Evolutionary conservation across 225 moss, liverwort and hornwort genomes (phyloP), one percentile per base, ranked within the genome.

Genomic region (Neckera pumila): DNA sequence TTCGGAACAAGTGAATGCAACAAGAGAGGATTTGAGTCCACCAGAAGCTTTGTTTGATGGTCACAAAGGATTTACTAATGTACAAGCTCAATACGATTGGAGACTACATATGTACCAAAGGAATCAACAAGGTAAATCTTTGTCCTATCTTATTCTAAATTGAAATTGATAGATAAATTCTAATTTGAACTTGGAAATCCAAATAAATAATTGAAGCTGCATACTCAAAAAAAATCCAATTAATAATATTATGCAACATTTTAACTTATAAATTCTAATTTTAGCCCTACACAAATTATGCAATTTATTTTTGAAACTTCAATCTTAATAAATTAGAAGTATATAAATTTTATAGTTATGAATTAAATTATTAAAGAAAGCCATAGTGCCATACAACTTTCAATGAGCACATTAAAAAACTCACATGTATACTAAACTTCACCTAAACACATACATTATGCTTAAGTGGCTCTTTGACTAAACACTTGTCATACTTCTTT

Each of bases 81-180:
- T 56, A 51, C 92, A 92, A 66, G 62, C 73, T 75, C 78, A 88
- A 73, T 73, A 64, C 61, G 84, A 85, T 81, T 86, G 87, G 89
- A 90, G 84, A 57, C 42, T 90, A 71, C 84, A 87, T 16, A 80
- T 86, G 81, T 71, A 83, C 11, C 83, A 82, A 71, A 87, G 28
- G 6, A 87, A 62, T 42, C 87, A 89, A 87, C 89, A 91, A 90
- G 90, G 94, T 94, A 43, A 84, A 25, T 40, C 59, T 59, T 28
- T 69, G 18, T 34, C 13, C 42, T 40, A 57, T 43, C 2, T 49
- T 47, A 23, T 22, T 57, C 3, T 12, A 38, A 47, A 21, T 45
- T 33, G 0, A 56, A 65, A 54, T 34, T 64, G 27, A 43, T 62
- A 53, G 7, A n/a, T n/a, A n/a, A n/a, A n/a, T n/a, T n/a, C n/a